Evolutionary conservation across 345 rosid genomes (phyloP).

Genomic region (Psidium friedrichsthalianum): DNA sequence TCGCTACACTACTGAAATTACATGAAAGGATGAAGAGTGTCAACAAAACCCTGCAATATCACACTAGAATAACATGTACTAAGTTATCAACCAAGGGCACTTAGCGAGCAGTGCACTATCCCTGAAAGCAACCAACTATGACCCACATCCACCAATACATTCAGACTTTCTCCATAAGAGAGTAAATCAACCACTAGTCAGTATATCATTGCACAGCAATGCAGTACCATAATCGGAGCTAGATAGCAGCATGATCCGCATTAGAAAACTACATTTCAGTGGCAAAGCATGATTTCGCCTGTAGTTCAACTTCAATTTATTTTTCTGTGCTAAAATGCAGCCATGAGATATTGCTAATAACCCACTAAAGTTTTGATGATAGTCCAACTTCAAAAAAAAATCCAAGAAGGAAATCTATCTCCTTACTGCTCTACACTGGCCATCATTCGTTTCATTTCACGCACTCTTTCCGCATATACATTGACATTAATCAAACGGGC

Average conservation of each 20-base stretch:
- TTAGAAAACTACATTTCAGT: background rate
- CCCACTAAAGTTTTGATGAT: background rate
- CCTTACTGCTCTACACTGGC: background rate
- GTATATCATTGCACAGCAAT: background rate
- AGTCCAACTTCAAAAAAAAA: background rate
- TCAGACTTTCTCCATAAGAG: background rate
- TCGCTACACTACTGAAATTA: conserved; percentile 44
- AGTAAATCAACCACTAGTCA: background rate
- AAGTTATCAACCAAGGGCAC: background rate
- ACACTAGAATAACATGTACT: background rate
- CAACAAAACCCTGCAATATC: background rate
- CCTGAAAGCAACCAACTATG: background rate
- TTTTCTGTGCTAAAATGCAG: background rate
- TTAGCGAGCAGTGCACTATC: background rate
- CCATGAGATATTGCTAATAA: background rate
- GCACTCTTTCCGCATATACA: background rate
- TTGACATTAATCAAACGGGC: background rate
- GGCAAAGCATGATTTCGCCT: background rate
- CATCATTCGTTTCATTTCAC: background rate
- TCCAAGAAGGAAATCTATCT: background rate
- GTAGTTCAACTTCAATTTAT: background rate
- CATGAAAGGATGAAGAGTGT: background rate
- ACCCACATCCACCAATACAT: background rate
- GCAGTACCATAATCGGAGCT: background rate
- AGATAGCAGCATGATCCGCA: background rate